Evolutionary conservation across 1,284 basidiomycete genomes (phyloP).

Genomic region (Ganoderma multipileum): DNA sequence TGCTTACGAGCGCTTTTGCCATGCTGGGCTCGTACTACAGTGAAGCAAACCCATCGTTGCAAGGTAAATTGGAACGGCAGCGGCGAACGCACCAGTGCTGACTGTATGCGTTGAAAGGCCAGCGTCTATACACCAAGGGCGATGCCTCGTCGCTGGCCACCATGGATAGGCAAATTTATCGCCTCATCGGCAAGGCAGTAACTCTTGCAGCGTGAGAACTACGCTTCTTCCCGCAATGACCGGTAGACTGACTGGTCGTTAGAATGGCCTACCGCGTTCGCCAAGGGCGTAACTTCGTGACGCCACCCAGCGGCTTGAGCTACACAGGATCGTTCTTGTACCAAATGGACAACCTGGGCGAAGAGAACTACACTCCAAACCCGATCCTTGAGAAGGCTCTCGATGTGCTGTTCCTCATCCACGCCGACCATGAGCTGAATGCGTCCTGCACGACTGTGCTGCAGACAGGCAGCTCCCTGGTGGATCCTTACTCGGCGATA

Average conservation of each 20-base stretch:
- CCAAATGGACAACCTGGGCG: conserved; percentile 83
- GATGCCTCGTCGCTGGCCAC: conserved; percentile 69
- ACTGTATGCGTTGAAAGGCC: conserved; percentile 53
- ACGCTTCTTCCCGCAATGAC: conserved; percentile 14
- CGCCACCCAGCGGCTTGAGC: conserved; percentile 80
- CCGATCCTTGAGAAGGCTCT: conserved; percentile 86
- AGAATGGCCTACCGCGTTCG: conserved; percentile 91
- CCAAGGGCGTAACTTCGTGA: conserved; percentile 88
- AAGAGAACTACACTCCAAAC: conserved; percentile 77
- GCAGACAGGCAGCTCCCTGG: conserved; percentile 86
- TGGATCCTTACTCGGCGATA: conserved; percentile 87
- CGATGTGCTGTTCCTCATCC: conserved; percentile 85
- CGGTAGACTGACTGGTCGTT: conserved; percentile 2
- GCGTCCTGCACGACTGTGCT: conserved; percentile 84
- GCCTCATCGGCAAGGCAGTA: conserved; percentile 86
- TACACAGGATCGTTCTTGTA: conserved; percentile 90
- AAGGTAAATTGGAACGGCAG: conserved; percentile 52
- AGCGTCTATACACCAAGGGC: conserved; percentile 77
- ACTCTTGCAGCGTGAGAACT: conserved; percentile 78
- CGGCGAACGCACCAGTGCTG: not conserved
- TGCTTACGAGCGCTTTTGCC: conserved; percentile 84
- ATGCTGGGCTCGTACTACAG: conserved; percentile 87
- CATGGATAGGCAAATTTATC: conserved; percentile 91
- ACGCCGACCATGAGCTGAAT: conserved; percentile 90
- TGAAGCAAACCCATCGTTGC: conserved; percentile 81